Percentiles rank a stretch among this genome's conserved stretches.
Conservation (phyloP, 306 rosid species). For the Sesbania bispinosa region DNA sequence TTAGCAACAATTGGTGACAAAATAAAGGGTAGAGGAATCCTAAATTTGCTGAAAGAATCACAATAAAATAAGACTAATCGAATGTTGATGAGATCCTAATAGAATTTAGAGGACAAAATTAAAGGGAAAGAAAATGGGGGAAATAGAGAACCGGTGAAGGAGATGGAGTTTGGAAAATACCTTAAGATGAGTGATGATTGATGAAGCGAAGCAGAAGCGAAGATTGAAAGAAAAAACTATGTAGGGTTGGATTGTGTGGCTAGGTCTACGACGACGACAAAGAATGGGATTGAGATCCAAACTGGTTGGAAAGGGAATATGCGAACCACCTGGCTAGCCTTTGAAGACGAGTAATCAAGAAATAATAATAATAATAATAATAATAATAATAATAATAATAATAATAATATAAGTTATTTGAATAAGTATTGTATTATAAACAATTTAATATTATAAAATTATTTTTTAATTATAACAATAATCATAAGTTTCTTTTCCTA, state of each 20-base stretch:
- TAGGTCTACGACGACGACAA: background rate
- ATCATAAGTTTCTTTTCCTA: too few species aligned
- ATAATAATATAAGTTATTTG: too few species aligned
- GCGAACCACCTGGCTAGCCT: background rate
- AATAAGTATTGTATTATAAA: too few species aligned
- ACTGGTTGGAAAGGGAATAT: background rate
- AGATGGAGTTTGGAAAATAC: slow-evolving; percentile 28
- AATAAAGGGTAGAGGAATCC: slow-evolving; percentile 9
- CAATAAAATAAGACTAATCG: background rate
- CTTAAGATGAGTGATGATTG: slow-evolving; percentile 21
- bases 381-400: too few species aligned
- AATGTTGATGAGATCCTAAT: background rate
- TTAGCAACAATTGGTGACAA: background rate
- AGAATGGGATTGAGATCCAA: background rate
- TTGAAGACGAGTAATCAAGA: background rate
- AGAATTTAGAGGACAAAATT: background rate
- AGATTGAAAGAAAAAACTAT: background rate
- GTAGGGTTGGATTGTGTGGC: slow-evolving; percentile 2
- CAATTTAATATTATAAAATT: too few species aligned
- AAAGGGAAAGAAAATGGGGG: background rate
- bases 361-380: too few species aligned
- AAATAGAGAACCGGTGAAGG: too few species aligned
- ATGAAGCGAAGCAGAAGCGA: background rate
- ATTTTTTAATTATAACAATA: too few species aligned
- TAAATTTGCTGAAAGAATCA: background rate